Evolutionary conservation across 768 basidiomycete species (phyloP), one percentile per base, ranked within the genome.

Genomic region (Lactarius evosmus): DNA sequence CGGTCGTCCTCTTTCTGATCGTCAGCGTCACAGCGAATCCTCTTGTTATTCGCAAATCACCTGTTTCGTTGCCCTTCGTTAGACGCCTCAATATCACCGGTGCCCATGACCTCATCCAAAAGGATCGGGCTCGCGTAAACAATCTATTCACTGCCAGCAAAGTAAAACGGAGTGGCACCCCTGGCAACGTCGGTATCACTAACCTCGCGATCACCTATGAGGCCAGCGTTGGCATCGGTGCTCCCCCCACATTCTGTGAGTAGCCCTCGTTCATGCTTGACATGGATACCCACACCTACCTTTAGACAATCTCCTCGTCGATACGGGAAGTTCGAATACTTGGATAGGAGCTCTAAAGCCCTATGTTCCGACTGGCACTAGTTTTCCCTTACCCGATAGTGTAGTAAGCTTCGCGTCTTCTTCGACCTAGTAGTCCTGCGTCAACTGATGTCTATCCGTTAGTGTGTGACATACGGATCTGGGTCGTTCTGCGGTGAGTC

Each of bases 31-130:
- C 68, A 12, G 70, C 72, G 36, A 72, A 57, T 36, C 70, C 72
- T 17, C 63, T 73, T 49, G 67, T 70, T 53, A 59, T 69, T 30
- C 65, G 62, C 58, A 62, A 69, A 32, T 49, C 60, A 52, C 56
- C 66, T 34, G 64, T 75, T 34, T 79, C 78, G 7, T 71, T 87
- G 22, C 78, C 82, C 22, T 72, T 88, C 50, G 80, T 27, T 83
- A 80, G 81, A 70, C 76, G 77, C 63, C 70, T 85, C 70, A 86
- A 86, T 74, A 66, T 78, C 65, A 83, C 78, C 17, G 82, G 82
- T 66, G 69, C 79, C n/a, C 74, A 75, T 66, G 82, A 82, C 60
- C 73, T 88, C 53, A 62, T 86, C 25, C 71, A 77, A 52, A 78
- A 77, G 63, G 86, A 87, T 70, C 77, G 80, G 63, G 75, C 78